Base-by-base conservation (phyloP, 257 asterid genomes). In the Solanum infundibuliforme region DNA sequence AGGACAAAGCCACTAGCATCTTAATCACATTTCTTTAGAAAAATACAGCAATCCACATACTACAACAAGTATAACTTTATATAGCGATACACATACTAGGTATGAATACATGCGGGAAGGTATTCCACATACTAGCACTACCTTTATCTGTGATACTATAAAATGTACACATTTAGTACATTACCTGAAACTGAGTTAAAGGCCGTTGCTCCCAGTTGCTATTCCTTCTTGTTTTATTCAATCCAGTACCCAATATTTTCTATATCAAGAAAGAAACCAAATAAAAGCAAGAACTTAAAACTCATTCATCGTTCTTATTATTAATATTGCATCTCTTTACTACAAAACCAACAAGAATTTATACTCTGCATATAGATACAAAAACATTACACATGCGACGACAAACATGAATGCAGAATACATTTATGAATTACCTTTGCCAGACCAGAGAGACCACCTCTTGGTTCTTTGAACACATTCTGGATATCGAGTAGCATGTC, bases 171-270 rank as follows among this genome's bases (percentile, higher is more conserved):
- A 29, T 29, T 29, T 29, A 29, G 31, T 29, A 29, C 31, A 31
- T 46, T 41, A 93, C 99, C 99, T 97, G 99, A 89, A 93, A 88
- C 79, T 87, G 93, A 89, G 92, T 96, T 77, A 97, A 87, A 72
- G 99, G 99, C 25, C 99, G 93, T 87, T 92, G 94, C 95, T 97
- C 99, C 99, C 99, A 97, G 86, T 96, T 92, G 96, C 98, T 96
- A 87, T 96, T 96, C 85, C 99, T 93, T 90, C 99, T 94, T 4
- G 99, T 96, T 91, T 97, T 97, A 90, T 96, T 96, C 90, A 97
- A 90, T 77, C 97, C 94, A 82, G 92, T 89, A 35, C 99, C 99
- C 93, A 97, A 55, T 87, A 95, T 93, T 93, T 94, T 96, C 99
- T 97, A 93, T 81, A 88, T 87, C 84, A 88, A 89, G 83, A 82